Conservation (phyloP, 441 rosid species). For the Macaranga tanarius region DNA sequence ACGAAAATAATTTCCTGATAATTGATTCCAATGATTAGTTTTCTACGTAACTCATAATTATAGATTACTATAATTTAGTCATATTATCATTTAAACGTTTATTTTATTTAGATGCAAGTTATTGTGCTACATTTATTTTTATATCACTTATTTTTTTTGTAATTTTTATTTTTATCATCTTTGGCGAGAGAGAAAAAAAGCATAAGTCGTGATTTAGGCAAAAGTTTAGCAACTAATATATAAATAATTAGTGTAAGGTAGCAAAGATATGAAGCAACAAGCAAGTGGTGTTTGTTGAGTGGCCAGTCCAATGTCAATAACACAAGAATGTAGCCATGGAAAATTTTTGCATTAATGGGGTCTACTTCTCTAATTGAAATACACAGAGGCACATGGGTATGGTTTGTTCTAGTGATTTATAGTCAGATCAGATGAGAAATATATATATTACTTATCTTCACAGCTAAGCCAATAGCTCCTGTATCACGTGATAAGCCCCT, state of each 20-base stretch:
- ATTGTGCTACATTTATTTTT: no score
- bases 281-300: not conserved
- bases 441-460: not conserved
- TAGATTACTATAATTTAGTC: no score
- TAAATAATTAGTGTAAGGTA: not conserved
- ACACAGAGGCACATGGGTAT: constrained; percentile 26
- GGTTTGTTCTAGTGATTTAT: constrained; percentile 4
- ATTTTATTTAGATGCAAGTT: no score
- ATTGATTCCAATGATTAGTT: no score
- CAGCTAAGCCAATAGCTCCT: constrained; percentile 19
- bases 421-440: not conserved
- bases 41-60: no score
- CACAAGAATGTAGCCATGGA: constrained; percentile 10
- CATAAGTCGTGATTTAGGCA: no score
- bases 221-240: no score
- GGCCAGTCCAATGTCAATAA: not conserved
- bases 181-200: no score
- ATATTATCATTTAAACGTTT: no score
- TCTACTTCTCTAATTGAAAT: not conserved
- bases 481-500: constrained; percentile 25
- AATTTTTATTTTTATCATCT: no score
- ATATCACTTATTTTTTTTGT: no score
- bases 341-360: constrained; percentile 21
- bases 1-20: no score
- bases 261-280: not conserved